phyloP scores from a whole-genome alignment of 2,329 filamentous ascomycete species.

The Mycosphaerella sp. region DNA sequence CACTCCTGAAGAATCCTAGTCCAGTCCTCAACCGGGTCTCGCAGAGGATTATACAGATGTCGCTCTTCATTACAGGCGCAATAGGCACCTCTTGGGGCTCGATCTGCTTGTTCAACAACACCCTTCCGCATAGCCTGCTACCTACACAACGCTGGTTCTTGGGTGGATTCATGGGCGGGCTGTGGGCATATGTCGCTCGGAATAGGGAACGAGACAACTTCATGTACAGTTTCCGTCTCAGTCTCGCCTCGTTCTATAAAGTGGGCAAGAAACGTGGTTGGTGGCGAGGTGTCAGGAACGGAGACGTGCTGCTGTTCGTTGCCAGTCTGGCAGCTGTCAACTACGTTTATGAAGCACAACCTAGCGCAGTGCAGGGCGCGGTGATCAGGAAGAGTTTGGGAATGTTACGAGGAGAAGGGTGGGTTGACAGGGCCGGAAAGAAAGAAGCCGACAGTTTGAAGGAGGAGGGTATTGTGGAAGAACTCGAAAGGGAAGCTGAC shows the following conservation, averaged over 20 bases:
- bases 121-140: constrained; percentile 67
- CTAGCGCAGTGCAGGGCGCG: constrained; percentile 60
- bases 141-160: constrained; percentile 85
- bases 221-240: constrained; percentile 70
- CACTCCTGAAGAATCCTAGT: constrained; percentile 64
- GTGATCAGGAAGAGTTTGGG: constrained; percentile 66
- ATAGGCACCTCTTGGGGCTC: constrained; percentile 82
- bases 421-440: constrained; percentile 53
- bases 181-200: constrained; percentile 76
- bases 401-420: constrained; percentile 70
- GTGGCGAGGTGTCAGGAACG: constrained; percentile 76
- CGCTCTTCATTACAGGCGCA: constrained; percentile 72
- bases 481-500: constrained; percentile 6
- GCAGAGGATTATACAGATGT: constrained; percentile 64
- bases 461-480: constrained; percentile 18
- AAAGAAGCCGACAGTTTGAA: constrained; percentile 14
- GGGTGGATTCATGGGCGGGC: constrained; percentile 74
- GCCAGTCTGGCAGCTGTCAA: constrained; percentile 71
- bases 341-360: constrained; percentile 67
- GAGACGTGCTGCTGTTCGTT: constrained; percentile 80
- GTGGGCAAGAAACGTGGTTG: constrained; percentile 84
- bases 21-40: constrained; percentile 61
- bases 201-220: constrained; percentile 62
- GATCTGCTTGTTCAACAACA: constrained; percentile 79
- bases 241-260: constrained; percentile 81